Base-by-base conservation (phyloP, 2,329 filamentous ascomycete species). In the Neonectria faginata region DNA sequence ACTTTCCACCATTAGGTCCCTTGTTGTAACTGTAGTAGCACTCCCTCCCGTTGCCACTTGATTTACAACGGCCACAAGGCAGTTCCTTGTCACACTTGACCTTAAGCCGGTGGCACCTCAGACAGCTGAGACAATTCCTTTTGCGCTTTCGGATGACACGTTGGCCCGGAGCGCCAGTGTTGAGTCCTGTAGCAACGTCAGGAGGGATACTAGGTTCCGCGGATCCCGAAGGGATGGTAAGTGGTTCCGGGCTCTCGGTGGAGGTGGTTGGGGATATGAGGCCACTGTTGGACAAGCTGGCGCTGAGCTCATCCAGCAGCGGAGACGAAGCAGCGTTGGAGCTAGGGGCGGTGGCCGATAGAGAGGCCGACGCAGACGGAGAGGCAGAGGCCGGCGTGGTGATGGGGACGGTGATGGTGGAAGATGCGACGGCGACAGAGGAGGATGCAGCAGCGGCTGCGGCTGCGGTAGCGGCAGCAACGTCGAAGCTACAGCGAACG, bases 11-110 rank as follows among this genome's bases (percentile, higher is more conserved):
- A 54, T 78, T 78, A 42, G 75, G 74, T 1, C 77, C 76, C 60
- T 79, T 78, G 70, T 78, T 78, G 69, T 76, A 78, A 61, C 70
- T 79, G 62, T 79, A 79, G 60, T 78, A 79, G 62, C 77, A 79
- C 36, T 78, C 76, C 11, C 76, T 66, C 11, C 73, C 76, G 50
- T 79, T 77, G 22, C 77, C 77, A 36, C 76, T 79, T 8, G 70
- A 67, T 56, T 75, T 75, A 67, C 77, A 79, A 2, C 77, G 74
- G 2, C 74, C 75, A 48, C 77, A 79, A 3, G 77, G 77, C 50
- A 79, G 66, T 62, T 78, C 75, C 67, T 79, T 79, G 68, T 79
- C 77, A 57, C 77, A 79, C 60, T 79, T 79, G 50, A 79, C 77
- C 56, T 79, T 79, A 62, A 79, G 76, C 14, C 77, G 74, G 57